Evolutionary conservation across 2,329 filamentous ascomycete genomes (phyloP).

Genomic region (Diplodia corticola): DNA sequence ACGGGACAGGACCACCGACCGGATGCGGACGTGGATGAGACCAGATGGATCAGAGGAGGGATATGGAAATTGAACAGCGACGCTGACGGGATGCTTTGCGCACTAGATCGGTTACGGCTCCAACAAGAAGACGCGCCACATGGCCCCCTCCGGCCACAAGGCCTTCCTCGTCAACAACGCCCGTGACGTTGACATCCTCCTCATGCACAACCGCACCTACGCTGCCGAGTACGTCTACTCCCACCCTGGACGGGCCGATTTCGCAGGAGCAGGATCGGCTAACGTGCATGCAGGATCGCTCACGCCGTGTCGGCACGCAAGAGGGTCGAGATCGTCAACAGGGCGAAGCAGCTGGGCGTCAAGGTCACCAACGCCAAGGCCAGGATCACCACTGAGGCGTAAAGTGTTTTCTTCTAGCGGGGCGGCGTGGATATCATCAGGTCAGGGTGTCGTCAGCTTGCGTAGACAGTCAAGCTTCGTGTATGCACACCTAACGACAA

Average conservation of each 20-base stretch:
- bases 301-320: constrained; percentile 98
- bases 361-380: constrained; percentile 99
- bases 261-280: constrained; percentile 17
- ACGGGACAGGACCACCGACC: background rate
- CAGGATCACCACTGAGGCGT: constrained; percentile 93
- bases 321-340: constrained; percentile 95
- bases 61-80: constrained; percentile 21
- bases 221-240: constrained; percentile 83
- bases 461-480: constrained; percentile 19
- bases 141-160: constrained; percentile 99
- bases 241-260: background rate
- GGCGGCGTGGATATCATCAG: constrained; percentile 24
- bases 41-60: background rate
- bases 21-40: constrained; percentile 3
- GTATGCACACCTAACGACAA: constrained; percentile 24
- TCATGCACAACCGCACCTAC: constrained; percentile 99
- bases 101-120: constrained; percentile 92
- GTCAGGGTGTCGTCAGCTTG: constrained; percentile 25
- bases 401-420: constrained; percentile 34
- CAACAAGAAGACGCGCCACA: constrained; percentile 99
- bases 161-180: constrained; percentile 98
- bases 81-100: constrained; percentile 33
- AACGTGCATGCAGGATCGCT: constrained; percentile 69
- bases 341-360: constrained; percentile 96
- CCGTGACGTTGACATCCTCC: constrained; percentile 91